Evolutionary conservation across 495 filamentous ascomycete species (phyloP), one percentile per base, ranked within the genome.

Genomic region (Evansstolkia leycettana): DNA sequence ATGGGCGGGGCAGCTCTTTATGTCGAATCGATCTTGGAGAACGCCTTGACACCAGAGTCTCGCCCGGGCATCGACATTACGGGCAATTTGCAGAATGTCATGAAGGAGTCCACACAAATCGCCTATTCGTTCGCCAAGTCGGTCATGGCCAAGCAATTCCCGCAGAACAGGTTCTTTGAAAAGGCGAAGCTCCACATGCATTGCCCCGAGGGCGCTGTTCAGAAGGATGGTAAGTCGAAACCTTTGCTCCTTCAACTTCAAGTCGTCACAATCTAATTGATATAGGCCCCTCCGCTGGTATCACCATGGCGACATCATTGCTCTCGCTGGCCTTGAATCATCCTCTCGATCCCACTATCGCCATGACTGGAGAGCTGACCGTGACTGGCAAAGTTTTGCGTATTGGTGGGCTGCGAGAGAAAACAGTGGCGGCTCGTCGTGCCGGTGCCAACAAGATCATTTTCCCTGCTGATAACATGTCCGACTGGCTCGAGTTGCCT

Each of bases 351-450:
- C 81, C 85, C 2, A 84, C 84, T 17, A 78, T 96, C 50, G 89
- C 92, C 32, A 99, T 99, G 92, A 99, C 92, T 14, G 92, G 92
- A 44, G 92, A 99, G 62, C 62, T 99, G 45, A 99, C 92, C 0
- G 82, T 99, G 33, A 99, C 92, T 14, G 92, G 92, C 18, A 96
- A 96, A 60, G 89, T 99, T 5, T 64, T 99, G 36, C 72, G 92
- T 47, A 99, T 99, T 62, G 92, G 92, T 17, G 92, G 92, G 0
- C 62, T 99, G 47, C 70, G 92, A 37, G 92, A 99, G 71, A 99
- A 99, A 76, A 94, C 90, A n/a, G 90, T 99, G 34, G 92, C 92
- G 32, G 92, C 92, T 33, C 72, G 88, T 43, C 72, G 92, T 38
- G 90, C 92, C 31, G 92, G 92, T 39, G 92, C 86, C 39, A 90